Conservation (phyloP, 345 rosid species). For the Microcos paniculata region DNA sequence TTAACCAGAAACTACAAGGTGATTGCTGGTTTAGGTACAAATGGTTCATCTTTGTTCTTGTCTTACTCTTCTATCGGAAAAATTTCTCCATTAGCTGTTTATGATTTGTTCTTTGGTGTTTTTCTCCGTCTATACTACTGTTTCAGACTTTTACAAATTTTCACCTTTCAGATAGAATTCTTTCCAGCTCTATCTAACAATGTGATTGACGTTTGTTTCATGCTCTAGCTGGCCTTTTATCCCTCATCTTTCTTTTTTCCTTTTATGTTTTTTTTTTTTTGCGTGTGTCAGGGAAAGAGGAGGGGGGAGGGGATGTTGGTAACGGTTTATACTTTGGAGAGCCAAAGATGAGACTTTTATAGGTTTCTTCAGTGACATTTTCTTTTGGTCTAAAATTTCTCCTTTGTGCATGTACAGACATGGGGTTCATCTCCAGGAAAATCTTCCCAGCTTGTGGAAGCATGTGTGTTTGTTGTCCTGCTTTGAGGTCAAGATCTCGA, state of each 20-base stretch:
- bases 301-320: background rate
- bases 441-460: constrained; percentile 93
- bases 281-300: background rate
- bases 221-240: background rate
- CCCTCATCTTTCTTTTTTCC: background rate
- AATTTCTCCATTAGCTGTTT: background rate
- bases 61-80: constrained; percentile 1
- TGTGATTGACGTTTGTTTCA: background rate
- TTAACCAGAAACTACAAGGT: background rate
- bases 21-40: background rate
- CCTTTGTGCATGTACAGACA: constrained; percentile 39
- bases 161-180: background rate
- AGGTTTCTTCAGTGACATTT: background rate
- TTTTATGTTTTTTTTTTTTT: background rate
- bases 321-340: constrained; percentile 20
- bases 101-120: background rate
- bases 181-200: background rate
- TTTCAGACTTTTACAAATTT: background rate
- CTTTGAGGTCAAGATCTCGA: constrained; percentile 94
- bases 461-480: constrained; percentile 97
- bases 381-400: background rate
- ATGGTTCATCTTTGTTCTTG: background rate
- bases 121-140: background rate
- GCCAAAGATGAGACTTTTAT: background rate
- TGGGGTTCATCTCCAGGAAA: constrained; percentile 92